A percentile compares a stretch with the other conserved stretches of the same genome.
Evolutionary conservation across 306 rosid species (phyloP).

Genomic region (Prinsepia uniflora): DNA sequence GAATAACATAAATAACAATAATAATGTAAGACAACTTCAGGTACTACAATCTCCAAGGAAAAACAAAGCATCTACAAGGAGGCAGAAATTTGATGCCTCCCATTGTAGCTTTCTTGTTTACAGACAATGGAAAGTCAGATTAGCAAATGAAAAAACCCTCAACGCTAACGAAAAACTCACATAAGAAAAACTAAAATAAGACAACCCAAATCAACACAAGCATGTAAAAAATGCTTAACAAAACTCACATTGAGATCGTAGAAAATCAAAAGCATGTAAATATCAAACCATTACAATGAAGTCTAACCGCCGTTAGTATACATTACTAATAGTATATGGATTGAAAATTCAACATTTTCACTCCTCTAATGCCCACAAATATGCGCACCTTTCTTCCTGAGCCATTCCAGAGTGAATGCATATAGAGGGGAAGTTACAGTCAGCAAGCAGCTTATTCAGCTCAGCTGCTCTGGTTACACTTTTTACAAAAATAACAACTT

Average conservation of each 20-base stretch:
- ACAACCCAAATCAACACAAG: neutral
- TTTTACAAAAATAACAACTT: slow-evolving; percentile 71
- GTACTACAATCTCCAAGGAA: neutral
- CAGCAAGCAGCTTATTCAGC: slow-evolving; percentile 68
- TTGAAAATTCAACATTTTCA: neutral
- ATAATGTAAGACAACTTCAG: too few relatives aligned
- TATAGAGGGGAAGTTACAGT: slow-evolving; percentile 68
- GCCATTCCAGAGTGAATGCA: slow-evolving; percentile 82
- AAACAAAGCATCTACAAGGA: neutral
- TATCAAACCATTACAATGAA: neutral
- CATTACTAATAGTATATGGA: neutral
- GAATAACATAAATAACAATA: too few relatives aligned
- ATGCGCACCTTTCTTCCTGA: slow-evolving; percentile 68
- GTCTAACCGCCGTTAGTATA: neutral
- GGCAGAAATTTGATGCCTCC: neutral
- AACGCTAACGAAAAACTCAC: neutral
- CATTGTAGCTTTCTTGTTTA: neutral
- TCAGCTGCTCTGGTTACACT: slow-evolving; percentile 71
- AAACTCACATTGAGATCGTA: neutral
- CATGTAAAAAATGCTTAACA: neutral
- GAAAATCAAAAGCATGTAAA: neutral
- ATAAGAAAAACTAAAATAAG: neutral
- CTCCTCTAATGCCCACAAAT: too few relatives aligned
- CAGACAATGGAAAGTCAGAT: neutral
- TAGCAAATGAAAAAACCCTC: neutral